Percentiles rank a stretch among this genome's conserved stretches.
Conservation (phyloP, 1,284 basidiomycete species). For the Heliocybe sulcata region DNA sequence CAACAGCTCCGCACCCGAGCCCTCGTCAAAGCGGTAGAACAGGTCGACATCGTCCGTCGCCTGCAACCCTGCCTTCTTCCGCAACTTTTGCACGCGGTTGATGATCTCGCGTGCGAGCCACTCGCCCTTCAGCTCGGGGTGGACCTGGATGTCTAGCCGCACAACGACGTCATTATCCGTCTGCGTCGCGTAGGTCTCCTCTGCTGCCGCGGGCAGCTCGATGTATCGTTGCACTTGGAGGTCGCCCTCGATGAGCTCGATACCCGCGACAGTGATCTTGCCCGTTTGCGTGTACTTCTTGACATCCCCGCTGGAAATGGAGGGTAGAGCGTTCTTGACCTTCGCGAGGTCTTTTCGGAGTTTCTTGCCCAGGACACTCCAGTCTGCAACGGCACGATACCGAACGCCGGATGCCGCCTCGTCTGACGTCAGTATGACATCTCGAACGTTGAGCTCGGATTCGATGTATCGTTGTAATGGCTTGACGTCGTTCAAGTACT, state of each 20-base stretch:
- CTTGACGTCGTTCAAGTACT: conserved; percentile 84
- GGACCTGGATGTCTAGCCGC: conserved; percentile 82
- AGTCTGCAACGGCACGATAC: conserved; percentile 93
- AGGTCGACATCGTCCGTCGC: conserved; percentile 93
- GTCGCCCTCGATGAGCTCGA: conserved; percentile 86
- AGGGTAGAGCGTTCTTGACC: conserved; percentile 85
- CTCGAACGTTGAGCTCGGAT: conserved; percentile 94
- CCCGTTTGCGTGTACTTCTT: conserved; percentile 76
- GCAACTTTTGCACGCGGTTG: conserved; percentile 92
- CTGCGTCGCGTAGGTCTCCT: conserved; percentile 73
- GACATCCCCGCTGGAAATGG: conserved; percentile 77
- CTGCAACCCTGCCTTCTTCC: conserved; percentile 94
- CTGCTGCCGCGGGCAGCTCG: conserved; percentile 58
- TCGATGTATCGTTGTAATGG: conserved; percentile 86
- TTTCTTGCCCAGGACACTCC: conserved; percentile 92
- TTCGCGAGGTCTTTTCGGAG: conserved; percentile 89
- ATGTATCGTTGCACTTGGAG: conserved; percentile 89
- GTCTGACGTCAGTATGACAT: conserved; percentile 85
- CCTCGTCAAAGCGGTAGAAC: conserved; percentile 80
- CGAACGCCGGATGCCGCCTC: conserved; percentile 84
- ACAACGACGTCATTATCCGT: conserved; percentile 95
- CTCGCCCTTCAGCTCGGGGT: conserved; percentile 84
- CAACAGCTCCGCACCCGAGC: conserved; percentile 58
- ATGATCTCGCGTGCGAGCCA: conserved; percentile 88
- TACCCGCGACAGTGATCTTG: conserved; percentile 83